Evolutionary conservation across 2,329 filamentous ascomycete genomes (phyloP), one percentile per base, ranked within the genome.

Genomic region (Dactylonectria macrodidyma): DNA sequence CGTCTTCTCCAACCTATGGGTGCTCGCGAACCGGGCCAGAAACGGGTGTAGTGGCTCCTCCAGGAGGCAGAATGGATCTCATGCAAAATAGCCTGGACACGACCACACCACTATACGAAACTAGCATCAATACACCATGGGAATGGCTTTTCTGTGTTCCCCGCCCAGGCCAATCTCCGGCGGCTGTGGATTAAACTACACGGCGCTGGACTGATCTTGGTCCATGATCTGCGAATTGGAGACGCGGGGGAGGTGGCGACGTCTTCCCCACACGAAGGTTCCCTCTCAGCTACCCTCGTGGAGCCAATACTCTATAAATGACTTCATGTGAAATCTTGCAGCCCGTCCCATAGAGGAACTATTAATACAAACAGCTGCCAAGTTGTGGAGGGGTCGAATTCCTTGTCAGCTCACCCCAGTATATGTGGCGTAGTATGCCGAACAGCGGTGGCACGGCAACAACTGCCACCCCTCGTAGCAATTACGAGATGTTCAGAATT

Each of bases 201-300:
- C 11, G 22, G 9, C 26, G 34, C 12, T 22, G 30, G 22, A 33
- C 34, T 51, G 34, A 38, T 51, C 60, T 38, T 47, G 33, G 41
- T 44, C 52, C 44, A 36, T 57, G 60, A 63, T 63, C 60, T 63
- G 47, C 52, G 36, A 16, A 58, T 41, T 41, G 30, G 12, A 22
- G 38, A 63, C 52, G 60, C 46, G 60, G 60, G 50, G 60, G 60
- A 38, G 60, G 55, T 46, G 47, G 51, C 36, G 44, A 54, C 52
- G 57, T 34, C 19, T 44, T 57, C 60, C 60, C 60, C 60, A 58
- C 60, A 57, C 52, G 33, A 38, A 6, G 36, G 9, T 22, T 19
- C n/a, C n/a, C 33, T 16, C 33, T 36, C n/a, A 24, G 33, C 16
- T 52, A 16, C 30, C 19, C 7, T 30, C 26, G 26, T 7, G 26